Conservation (phyloP, 768 basidiomycete genomes). For the Lenzites betulinus region DNA sequence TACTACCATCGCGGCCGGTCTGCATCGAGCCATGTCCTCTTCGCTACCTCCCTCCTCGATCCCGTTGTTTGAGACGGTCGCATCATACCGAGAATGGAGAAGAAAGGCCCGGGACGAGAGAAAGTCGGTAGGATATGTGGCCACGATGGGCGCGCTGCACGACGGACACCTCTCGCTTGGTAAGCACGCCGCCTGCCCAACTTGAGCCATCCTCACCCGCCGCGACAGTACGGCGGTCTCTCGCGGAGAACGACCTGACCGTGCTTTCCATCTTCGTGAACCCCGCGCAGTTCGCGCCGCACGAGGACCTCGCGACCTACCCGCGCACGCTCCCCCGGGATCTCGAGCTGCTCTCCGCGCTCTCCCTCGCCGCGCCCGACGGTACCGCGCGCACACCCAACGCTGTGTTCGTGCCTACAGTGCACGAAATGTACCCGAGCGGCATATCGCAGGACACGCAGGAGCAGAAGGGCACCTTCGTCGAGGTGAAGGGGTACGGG, state of each 20-base stretch:
- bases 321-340: conserved; percentile 85
- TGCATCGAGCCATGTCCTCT: conserved; percentile 4
- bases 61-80: conserved; percentile 58
- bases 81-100: conserved; percentile 75
- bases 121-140: conserved; percentile 87
- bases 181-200: conserved; percentile 32
- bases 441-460: conserved; percentile 79
- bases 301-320: conserved; percentile 90
- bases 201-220: neutral
- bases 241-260: conserved; percentile 80
- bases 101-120: conserved; percentile 53
- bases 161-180: conserved; percentile 91
- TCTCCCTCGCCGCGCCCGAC: conserved; percentile 25
- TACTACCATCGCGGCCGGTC: too few relatives aligned
- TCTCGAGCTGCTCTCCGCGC: conserved; percentile 56
- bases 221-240: conserved; percentile 68
- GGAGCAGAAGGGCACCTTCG: conserved; percentile 83
- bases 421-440: conserved; percentile 89
- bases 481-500: conserved; percentile 89
- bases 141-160: conserved; percentile 98
- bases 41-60: conserved; percentile 38
- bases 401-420: conserved; percentile 79
- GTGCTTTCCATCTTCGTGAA: conserved; percentile 97
- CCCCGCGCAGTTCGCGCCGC: conserved; percentile 94
- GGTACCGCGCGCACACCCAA: conserved; percentile 44